These are phyloP conservation scores for Laguncularia racemosa DNA, from an alignment of 345 rosid species.

Conservation along the genomic window DNA sequence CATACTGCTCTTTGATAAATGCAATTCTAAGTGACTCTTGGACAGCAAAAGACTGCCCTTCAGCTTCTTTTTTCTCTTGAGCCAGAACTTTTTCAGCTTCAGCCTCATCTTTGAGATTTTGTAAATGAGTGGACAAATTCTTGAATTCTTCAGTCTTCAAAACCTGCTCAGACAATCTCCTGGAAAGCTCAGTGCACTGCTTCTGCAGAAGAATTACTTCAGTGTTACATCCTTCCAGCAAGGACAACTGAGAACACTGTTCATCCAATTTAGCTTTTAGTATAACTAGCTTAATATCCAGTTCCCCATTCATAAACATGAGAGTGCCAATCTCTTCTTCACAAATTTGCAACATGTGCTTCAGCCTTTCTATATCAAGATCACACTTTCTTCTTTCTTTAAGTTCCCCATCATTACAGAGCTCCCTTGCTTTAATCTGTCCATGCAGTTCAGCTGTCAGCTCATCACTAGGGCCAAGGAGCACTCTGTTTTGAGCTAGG, in stretches of 20 bases:
- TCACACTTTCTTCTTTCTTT: slow-evolving; percentile 31
- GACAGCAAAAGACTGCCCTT: slow-evolving; percentile 46
- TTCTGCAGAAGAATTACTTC: slow-evolving; percentile 38
- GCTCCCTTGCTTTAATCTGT: slow-evolving; percentile 2
- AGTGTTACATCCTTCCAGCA: slow-evolving; percentile 22
- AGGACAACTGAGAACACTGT: slow-evolving; percentile 27
- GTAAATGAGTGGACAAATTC: slow-evolving; percentile 69
- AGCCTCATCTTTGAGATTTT: slow-evolving; percentile 84
- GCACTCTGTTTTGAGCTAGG: slow-evolving; percentile 10
- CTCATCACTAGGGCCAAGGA: slow-evolving; percentile 4
- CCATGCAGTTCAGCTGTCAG: slow-evolving; percentile 9
- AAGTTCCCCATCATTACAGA: slow-evolving; percentile 14
- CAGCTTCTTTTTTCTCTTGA: slow-evolving; percentile 46
- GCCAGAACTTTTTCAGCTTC: slow-evolving; percentile 60
- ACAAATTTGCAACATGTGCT: slow-evolving; percentile 28
- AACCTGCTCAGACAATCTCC: slow-evolving; percentile 71
- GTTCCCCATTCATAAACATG: slow-evolving; percentile 48
- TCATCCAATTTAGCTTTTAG: slow-evolving; percentile 54
- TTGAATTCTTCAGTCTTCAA: slow-evolving; percentile 84
- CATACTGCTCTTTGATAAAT: slow-evolving; percentile 92
- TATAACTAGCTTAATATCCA: slow-evolving; percentile 40
- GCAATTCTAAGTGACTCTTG: slow-evolving; percentile 96
- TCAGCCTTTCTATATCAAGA: slow-evolving; percentile 45
- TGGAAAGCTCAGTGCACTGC: slow-evolving; percentile 51
- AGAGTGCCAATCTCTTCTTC: slow-evolving; percentile 54